Evolutionary conservation across 1,139 yeast species (phyloP), one percentile per base, ranked within the genome.

Genomic region (Suhomyces taliae): DNA sequence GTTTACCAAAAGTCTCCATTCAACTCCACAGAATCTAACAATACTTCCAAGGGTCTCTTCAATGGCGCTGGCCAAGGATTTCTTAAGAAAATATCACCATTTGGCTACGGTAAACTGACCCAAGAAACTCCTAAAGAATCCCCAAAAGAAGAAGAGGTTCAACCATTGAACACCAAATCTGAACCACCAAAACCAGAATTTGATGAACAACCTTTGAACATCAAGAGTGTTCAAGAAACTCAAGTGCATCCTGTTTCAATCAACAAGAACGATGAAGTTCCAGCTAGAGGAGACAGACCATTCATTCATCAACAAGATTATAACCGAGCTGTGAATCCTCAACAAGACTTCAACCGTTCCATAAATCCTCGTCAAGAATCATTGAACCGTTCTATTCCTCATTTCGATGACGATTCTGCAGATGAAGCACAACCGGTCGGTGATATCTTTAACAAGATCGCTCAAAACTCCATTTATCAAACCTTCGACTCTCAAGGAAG

Each of bases 21-120:
- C 12, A 37, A 36, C 26, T 6, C 42, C 5, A 26, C 40, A 5
- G 42, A 40, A 24, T 5, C 39, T 10, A 44, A 46, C 9, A 19
- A 5, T 7, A 8, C 39, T 14, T 37, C 49, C 3, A 46, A 37
- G 40, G 27, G 43, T 15, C 24, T 45, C 9, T 41, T 47, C 27
- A 44, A 41, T 2, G 44, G 41, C 14, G 34, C 38, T 31, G 48
- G 50, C 3, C 42, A 40, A 29, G 52, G 54, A 6, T 53, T 55
- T 36, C 54, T 55, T 24, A 46, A 51, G 39, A 53, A 55, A 43
- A 48, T 53, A 33, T 55, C 58, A 7, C 57, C 57, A 8, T 53
- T 55, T 36, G 56, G 52, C 15, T 27, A 14, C 26, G 35, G 39
- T 12, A 38, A 19, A 27, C 14, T 36, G 27, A 34, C 46, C 27